These are phyloP conservation scores for Stagonosporopsis tanaceti DNA, from an alignment of 2,329 filamentous ascomycete species.

Conservation along the genomic window DNA sequence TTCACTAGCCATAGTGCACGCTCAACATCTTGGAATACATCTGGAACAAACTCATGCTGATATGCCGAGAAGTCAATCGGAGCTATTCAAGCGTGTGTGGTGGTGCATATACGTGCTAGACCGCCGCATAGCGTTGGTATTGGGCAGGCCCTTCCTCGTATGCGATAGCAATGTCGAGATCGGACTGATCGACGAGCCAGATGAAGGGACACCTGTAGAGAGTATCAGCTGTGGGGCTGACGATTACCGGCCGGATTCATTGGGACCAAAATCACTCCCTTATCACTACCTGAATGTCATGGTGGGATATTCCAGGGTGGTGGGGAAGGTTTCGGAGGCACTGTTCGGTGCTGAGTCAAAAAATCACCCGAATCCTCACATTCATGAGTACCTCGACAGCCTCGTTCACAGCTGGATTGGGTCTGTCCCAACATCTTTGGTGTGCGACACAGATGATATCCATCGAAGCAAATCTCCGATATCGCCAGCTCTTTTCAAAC, in stretches of 20 bases:
- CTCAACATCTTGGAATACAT: neutral
- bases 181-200: neutral
- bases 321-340: slow-evolving; percentile 1
- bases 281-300: slow-evolving; percentile 3
- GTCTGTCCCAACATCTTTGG: too few species aligned
- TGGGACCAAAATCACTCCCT: neutral
- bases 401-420: too few species aligned
- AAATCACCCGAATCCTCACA: too few species aligned
- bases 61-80: neutral
- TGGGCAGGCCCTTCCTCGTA: neutral
- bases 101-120: neutral
- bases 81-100: neutral
- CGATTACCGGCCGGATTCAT: neutral
- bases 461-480: too few species aligned
- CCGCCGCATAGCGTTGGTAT: neutral
- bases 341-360: too few species aligned
- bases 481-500: too few species aligned
- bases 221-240: neutral
- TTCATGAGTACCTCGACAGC: too few species aligned
- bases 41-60: neutral
- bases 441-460: too few species aligned
- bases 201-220: neutral
- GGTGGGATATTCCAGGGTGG: neutral
- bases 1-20: neutral
- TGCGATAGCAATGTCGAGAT: neutral